phyloP scores from a whole-genome alignment of 148 eudicot species.

The Rhododendron vialii region DNA sequence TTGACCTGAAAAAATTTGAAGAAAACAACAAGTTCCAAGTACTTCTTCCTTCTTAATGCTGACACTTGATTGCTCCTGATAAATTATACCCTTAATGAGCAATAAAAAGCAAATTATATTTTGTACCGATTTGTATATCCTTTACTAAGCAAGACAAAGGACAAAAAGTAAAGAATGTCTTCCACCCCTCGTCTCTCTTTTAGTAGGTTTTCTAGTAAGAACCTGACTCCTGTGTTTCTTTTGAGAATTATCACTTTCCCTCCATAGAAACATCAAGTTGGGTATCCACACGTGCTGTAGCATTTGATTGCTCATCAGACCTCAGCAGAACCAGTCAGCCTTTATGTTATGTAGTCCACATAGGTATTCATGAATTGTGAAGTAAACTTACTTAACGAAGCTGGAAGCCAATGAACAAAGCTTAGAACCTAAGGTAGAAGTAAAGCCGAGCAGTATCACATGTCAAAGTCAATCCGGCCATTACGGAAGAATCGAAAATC shows the following conservation, averaged over 20 bases:
- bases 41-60: neutral
- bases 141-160: neutral
- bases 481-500: neutral
- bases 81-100: neutral
- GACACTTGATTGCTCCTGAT: neutral
- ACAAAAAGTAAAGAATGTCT: neutral
- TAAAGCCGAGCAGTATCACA: neutral
- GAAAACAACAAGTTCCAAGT: neutral
- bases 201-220: neutral
- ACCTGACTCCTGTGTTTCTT: neutral
- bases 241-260: neutral
- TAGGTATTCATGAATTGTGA: neutral
- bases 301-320: neutral
- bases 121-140: neutral
- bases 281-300: neutral
- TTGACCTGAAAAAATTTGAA: slow-evolving; percentile 31
- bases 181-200: neutral
- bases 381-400: neutral
- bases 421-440: neutral
- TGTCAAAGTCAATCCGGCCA: neutral
- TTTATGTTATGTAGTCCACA: neutral
- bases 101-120: neutral
- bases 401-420: neutral
- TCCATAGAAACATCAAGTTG: neutral
- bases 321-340: neutral